A percentile compares a stretch with the other conserved stretches of the same genome.
These are phyloP conservation scores for Sphagnum fallax DNA, from an alignment of 228 moss, liverwort and hornwort genomes.

Conservation along the genomic window DNA sequence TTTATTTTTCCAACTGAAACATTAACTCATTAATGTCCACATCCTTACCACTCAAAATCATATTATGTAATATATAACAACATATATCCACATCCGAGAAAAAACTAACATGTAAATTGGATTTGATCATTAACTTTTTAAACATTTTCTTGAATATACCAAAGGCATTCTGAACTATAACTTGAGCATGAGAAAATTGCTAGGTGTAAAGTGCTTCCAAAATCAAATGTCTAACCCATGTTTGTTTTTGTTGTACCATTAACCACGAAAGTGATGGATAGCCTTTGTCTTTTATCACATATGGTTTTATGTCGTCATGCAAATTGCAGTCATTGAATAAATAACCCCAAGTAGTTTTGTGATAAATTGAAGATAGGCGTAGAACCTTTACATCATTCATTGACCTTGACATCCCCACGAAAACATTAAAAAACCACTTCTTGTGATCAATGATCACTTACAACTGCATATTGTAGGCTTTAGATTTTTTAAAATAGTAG, in stretches of 20 bases:
- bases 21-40: too few relatives aligned
- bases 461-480: background rate
- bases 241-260: background rate
- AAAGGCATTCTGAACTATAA: background rate
- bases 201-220: background rate
- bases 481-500: background rate
- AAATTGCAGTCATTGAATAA: background rate
- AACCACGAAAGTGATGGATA: background rate
- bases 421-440: background rate
- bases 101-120: background rate
- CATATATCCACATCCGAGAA: background rate
- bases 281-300: background rate
- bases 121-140: background rate
- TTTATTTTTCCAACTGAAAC: too few relatives aligned
- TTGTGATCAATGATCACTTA: background rate
- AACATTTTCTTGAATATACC: background rate
- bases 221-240: background rate
- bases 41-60: background rate
- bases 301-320: background rate
- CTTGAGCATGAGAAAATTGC: background rate
- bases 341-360: background rate
- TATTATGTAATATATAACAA: background rate
- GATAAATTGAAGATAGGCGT: background rate
- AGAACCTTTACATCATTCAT: background rate
- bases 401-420: background rate